These are phyloP conservation scores for Diaporthe sp. DNA, from an alignment of 2,329 filamentous ascomycete species.

Conservation along the genomic window DNA sequence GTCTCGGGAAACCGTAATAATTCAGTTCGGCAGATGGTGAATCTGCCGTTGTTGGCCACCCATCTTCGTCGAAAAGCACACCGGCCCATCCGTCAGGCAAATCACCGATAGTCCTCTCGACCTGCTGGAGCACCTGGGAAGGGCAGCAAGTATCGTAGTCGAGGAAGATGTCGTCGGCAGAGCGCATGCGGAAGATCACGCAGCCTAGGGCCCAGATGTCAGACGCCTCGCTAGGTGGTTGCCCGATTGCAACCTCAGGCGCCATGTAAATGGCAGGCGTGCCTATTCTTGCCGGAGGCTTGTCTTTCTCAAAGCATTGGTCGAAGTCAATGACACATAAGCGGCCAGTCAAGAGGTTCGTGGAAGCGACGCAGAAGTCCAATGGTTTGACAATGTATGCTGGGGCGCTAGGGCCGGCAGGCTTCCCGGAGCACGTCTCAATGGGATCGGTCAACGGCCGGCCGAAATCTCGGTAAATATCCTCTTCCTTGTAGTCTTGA, in stretches of 20 bases:
- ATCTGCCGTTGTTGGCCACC: conserved; percentile 20
- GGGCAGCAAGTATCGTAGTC: conserved; percentile 41
- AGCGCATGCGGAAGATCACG: conserved; percentile 41
- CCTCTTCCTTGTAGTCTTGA: conserved; percentile 36
- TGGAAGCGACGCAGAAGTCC: conserved; percentile 41
- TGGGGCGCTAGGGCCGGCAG: conserved; percentile 42
- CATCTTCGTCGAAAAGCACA: conserved; percentile 42
- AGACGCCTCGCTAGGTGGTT: conserved; percentile 39
- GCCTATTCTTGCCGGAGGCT: conserved; percentile 30
- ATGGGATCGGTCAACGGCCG: conserved; percentile 33
- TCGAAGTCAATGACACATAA: conserved; percentile 46
- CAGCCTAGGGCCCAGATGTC: conserved; percentile 46
- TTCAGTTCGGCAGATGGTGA: conserved; percentile 14
- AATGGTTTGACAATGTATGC: conserved; percentile 43
- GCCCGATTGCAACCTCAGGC: conserved; percentile 44
- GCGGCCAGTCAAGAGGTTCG: conserved; percentile 41
- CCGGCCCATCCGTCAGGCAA: conserved; percentile 42
- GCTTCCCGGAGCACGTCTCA: conserved; percentile 35
- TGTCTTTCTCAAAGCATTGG: conserved; percentile 41
- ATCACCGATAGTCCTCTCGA: conserved; percentile 42
- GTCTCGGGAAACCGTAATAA: conserved; percentile 24
- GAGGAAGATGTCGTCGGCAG: conserved; percentile 43
- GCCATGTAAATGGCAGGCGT: conserved; percentile 43
- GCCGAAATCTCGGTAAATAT: conserved; percentile 37
- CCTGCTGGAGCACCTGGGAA: conserved; percentile 39